Base-by-base conservation (phyloP, 2,329 filamentous ascomycete genomes). In the Penicillium sp. region DNA sequence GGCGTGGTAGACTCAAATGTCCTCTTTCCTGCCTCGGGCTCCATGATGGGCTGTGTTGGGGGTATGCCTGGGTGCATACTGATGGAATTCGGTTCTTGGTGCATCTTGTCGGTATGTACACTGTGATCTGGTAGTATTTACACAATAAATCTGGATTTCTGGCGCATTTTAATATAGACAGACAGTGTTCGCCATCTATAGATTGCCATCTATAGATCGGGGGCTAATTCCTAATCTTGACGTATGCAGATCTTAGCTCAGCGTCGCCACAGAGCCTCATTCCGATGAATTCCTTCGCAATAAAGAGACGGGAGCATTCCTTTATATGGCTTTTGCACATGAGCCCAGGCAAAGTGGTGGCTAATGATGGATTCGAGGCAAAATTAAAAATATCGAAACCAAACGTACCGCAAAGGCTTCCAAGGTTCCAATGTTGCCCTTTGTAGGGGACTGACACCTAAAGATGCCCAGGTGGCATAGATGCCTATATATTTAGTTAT, bases 241-340 rank as follows among this genome's bases (percentile, higher is more conserved):
- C 63, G 63, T 66, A 61, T 50, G 46, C 44, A 39, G 42, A 42
- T 44, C 50, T 61, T 48, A 54, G 56, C 57, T 60, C 59, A 60
- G 55, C 51, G 38, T 53, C 56, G 59, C 54, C 57, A 59, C 54
- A 44, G 5, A 41, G 45, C 40, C 3, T 44, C 3, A 38, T 14
- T 32, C 45, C 43, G 50, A 48, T n/a, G 11, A 52, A 51, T 51
- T 45, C 34, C 24, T 27, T 39, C 18, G 32, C 51, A 45, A 53
- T 48, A n/a, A 31, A n/a, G 11, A n/a, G 6, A n/a, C 34, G 13
- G 34, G n/a, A 36, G 13, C 29, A 5, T 13, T 29, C 16, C 5
- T 16, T n/a, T 27, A 46, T 31, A 34, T 48, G n/a, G 11, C 14
- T 34, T 29, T 45, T 27, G 14, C 2, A 16, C 27, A 21, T 29